These are phyloP conservation scores for Leucosporidium yakuticum DNA, from an alignment of 768 basidiomycete genomes.

Conservation along the genomic window DNA sequence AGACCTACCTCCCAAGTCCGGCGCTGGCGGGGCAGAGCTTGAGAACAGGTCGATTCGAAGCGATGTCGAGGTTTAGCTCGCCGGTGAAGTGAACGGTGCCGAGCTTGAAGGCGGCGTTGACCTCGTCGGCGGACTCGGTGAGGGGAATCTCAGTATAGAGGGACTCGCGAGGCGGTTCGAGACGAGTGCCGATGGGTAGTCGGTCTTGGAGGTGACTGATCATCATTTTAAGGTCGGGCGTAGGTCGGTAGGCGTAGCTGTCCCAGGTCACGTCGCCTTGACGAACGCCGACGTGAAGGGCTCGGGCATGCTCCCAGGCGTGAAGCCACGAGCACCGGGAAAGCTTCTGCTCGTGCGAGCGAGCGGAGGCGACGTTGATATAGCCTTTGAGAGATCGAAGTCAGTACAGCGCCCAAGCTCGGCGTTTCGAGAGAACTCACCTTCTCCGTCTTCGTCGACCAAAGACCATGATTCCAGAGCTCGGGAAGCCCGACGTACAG, in stretches of 20 bases:
- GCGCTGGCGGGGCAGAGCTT: constrained; percentile 10
- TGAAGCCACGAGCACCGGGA: no score
- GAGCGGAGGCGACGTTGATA: no score
- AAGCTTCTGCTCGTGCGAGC: no score
- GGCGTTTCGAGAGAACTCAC: no score
- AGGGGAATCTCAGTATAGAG: constrained; percentile 15
- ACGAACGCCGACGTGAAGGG: background rate
- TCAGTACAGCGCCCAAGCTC: no score
- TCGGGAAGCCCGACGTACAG: no score
- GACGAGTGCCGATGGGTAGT: accelerated
- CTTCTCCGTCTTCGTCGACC: no score
- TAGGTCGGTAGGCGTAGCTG: constrained; percentile 5
- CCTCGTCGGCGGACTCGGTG: constrained; percentile 16
- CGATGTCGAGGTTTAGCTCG: background rate
- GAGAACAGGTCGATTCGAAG: background rate
- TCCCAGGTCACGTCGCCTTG: constrained; percentile 4
- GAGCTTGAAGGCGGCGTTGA: constrained; percentile 10
- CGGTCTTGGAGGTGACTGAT: constrained; percentile 8
- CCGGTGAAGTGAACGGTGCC: constrained; percentile 17
- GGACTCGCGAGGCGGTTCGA: constrained; percentile 1
- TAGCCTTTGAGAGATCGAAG: no score
- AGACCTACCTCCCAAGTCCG: constrained; percentile 1
- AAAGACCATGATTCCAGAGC: no score
- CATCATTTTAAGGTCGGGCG: constrained; percentile 3
- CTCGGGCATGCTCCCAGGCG: no score